phyloP scores from a whole-genome alignment of 2,329 filamentous ascomycete species.

The Aspergillus sp. region DNA sequence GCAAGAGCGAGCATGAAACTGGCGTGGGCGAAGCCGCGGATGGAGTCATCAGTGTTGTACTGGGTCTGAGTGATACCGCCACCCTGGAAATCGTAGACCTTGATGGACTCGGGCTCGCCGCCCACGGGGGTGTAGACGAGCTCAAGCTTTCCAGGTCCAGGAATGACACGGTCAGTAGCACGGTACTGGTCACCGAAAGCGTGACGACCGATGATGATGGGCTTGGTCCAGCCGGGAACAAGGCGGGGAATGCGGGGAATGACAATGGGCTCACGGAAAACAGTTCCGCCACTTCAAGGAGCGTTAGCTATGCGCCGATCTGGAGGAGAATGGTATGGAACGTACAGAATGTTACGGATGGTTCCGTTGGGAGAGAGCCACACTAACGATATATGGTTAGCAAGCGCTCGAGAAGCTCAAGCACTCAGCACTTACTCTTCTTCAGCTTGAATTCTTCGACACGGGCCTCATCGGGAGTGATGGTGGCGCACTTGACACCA shows the following conservation, averaged over 20 bases:
- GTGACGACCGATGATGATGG: conserved; percentile 98
- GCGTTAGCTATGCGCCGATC: conserved; percentile 26
- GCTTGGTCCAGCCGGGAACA: conserved; percentile 96
- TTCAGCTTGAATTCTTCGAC: conserved; percentile 99
- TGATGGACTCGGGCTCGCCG: conserved; percentile 79
- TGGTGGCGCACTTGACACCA: conserved; percentile 98
- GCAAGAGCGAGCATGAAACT: conserved; percentile 93
- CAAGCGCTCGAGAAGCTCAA: conserved; percentile 3
- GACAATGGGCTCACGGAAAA: conserved; percentile 98
- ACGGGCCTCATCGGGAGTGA: conserved; percentile 94
- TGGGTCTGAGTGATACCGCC: conserved; percentile 90
- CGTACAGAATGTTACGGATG: conserved; percentile 66
- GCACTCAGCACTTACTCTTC: conserved; percentile 71
- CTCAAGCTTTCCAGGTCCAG: conserved; percentile 82
- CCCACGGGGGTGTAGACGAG: conserved; percentile 90
- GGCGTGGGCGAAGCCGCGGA: conserved; percentile 91
- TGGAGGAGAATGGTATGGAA: conserved; percentile 5
- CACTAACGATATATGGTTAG: conserved; percentile 60
- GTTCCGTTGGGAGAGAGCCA: conserved; percentile 98
- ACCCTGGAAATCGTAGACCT: conserved; percentile 87
- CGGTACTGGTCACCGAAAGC: conserved; percentile 99
- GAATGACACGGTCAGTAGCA: conserved; percentile 86
- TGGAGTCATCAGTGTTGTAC: conserved; percentile 98
- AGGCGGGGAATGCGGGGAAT: conserved; percentile 91
- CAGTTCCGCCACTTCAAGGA: conserved; percentile 73